Evolutionary conservation across 352 stramenopile species (phyloP), one percentile per base, ranked within the genome.

Genomic region (Globisporangium parvum): DNA sequence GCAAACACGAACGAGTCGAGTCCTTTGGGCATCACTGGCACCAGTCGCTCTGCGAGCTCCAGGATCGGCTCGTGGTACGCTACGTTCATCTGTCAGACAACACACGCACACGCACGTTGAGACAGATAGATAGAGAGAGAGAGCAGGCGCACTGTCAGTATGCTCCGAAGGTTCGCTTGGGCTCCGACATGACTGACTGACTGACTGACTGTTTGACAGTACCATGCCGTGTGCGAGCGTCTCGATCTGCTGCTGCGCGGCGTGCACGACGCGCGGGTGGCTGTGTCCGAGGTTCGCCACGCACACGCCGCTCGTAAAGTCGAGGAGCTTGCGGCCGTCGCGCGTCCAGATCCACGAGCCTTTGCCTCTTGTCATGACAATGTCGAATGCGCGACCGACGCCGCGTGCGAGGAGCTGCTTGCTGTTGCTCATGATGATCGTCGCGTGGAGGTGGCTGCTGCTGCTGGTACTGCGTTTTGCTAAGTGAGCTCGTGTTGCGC

Each of bases 291-390:
- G 85, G 59, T 87, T 96, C 2, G 84, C 88, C 21, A 98, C 91
- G 59, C 86, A 91, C 62, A 98, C 97, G 55, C 91, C 93, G 54
- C 80, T 95, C n/a, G 88, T 96, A 62, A 98, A 97, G 71, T 98
- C 91, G 47, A 96, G 70, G 41, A 93, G 64, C 71, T 92, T 96
- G 63, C 85, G 73, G 51, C 85, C 78, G 58, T 96, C 87, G 50
- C 68, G 65, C 31, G 87, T 97, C 68, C 71, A 92, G 60, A 98
- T 65, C 73, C 85, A 97, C 53, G 66, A 87, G 46, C 89, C 89
- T 37, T 93, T 77, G 64, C 68, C 91, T 56, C 87, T 76, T 47
- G 72, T 73, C 71, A 93, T 88, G 59, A 93, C 63, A 65, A 93
- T 77, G 55, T 94, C 73, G 55, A 85, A 83, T 69, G 91, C 88